These are phyloP conservation scores for Basidiobolus meristosporus DNA, from an alignment of 371 early-diverging fungal genomes.

Conservation along the genomic window DNA sequence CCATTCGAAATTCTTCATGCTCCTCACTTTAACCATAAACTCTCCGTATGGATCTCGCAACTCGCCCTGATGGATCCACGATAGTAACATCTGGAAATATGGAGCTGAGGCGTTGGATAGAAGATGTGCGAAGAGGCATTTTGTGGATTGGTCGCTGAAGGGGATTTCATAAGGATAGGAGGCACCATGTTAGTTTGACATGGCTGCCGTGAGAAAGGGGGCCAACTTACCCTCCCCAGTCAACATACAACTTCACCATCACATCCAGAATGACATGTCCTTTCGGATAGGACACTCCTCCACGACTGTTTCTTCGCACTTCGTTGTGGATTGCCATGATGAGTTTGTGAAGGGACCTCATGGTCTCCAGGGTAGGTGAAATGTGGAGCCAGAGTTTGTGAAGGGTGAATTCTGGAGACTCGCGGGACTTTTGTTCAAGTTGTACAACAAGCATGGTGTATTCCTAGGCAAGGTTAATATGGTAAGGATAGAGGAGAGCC, in stretches of 20 bases:
- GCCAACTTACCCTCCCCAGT: too few species aligned
- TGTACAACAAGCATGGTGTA: slow-evolving; percentile 71
- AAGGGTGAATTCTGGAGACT: slow-evolving; percentile 57
- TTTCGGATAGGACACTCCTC: too few species aligned
- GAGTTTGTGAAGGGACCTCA: slow-evolving; percentile 45
- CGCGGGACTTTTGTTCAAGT: slow-evolving; percentile 66
- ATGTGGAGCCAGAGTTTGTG: slow-evolving; percentile 82
- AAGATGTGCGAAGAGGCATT: slow-evolving; percentile 53
- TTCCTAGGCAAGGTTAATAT: slow-evolving; percentile 31
- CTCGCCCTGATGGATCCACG: slow-evolving; percentile 80
- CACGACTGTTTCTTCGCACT: too few species aligned
- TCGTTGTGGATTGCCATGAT: too few species aligned
- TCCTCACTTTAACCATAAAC: slow-evolving; percentile 71
- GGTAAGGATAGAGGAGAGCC: too few species aligned
- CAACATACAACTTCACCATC: too few species aligned
- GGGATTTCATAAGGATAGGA: too few species aligned
- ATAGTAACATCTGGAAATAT: slow-evolving; percentile 54
- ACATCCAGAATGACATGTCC: too few species aligned
- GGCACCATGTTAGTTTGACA: too few species aligned
- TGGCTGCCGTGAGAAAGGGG: too few species aligned
- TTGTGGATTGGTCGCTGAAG: slow-evolving; percentile 54
- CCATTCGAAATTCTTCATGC: too few species aligned
- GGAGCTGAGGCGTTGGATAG: slow-evolving; percentile 61
- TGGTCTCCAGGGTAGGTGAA: slow-evolving; percentile 46
- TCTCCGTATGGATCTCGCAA: slow-evolving; percentile 72